Evolutionary conservation across 306 rosid genomes (phyloP), one percentile per base, ranked within the genome.

Genomic region (Astragalus glycyphyllos): DNA sequence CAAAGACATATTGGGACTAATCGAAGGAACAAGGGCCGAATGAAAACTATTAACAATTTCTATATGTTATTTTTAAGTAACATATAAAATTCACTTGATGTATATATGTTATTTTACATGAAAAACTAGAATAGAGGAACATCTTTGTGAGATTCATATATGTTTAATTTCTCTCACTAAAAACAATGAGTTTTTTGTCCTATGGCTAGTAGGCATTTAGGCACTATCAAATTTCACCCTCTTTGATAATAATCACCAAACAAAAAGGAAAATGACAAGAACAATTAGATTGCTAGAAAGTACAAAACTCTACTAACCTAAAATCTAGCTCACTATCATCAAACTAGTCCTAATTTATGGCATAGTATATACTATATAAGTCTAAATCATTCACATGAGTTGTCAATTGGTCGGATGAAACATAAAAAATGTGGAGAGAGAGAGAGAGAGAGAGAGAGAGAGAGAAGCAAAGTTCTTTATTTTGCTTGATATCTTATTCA

Each of bases 401-500:
- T 11, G n/a, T 64, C n/a, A 58, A 69, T 45, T 58, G 29, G 17
- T 40, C 11, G 34, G 34, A 54, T 11, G 32, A 53, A 71, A 63
- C 63, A 63, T 37, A 68, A 6, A 62, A 63, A 48, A 8, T 41
- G 31, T 5, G 35, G 58, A 45, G 58, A 32, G 68, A n/a, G 37
- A 16, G 42, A 72, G 48, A 77, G 73, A 38, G 60, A 69, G 17
- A 45, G 58, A 32, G 68, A n/a, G 37, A 16, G 42, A 72, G 48
- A 77, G 73, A 38, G 60, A 69, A 17, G 72, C 72, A 54, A 34
- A 32, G 11, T 13, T 44, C 2, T 54, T 34, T 13, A 40, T 58
- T 62, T 62, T 73, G 71, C 26, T 41, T 54, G 68, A 62, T 67
- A 64, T 73, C 79, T 26, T 54, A 42, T 55, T 77, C 70, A 62